Base-by-base conservation (phyloP, 805 yeast species). In the Nakazawaea wickerhamii region DNA sequence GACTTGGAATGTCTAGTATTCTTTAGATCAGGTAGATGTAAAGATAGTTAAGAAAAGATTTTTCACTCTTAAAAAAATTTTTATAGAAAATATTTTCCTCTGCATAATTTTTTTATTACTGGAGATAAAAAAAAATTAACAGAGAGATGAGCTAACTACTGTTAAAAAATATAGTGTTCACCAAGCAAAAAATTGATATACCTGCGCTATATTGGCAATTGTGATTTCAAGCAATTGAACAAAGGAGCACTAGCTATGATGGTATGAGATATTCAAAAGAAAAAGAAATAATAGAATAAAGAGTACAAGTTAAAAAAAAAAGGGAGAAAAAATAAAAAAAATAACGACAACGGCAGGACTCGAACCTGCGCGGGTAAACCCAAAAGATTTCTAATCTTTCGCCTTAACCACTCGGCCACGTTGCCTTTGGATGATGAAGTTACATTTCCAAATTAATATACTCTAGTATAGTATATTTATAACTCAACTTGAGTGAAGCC, bases 341-440 rank as follows among this genome's bases (percentile, higher is more conserved):
- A 61, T 60, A 58, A 50, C 81, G 81, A 75, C 81, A 76, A 71
- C 81, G 72, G 80, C 83, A 77, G 82, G 83, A 76, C 61, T 77
- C 79, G 83, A 77, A 75, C 75, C 75, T 70, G 74, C 71, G 75
- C 75, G 75, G 75, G 74, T 66, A 69, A 68, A 63, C 75, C 76
- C 75, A 71, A 71, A 69, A 70, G 75, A 70, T 71, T 67, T 67
- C 74, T 68, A 69, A 70, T 73, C 79, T 73, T 71, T 71, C 78
- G 77, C 79, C 78, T 73, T 73, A 73, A 73, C 78, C 79, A 68
- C 79, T 73, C 78, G 79, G 79, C 77, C 78, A 73, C 54, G 59
- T 55, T 59, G 64, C 62, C 63, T 31, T 2, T 30, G 8, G 8
- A 9, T 9, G 18, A 36, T 3, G 11, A 14, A 3, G 8, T 20